Percentiles rank a stretch among this genome's conserved stretches.
Evolutionary conservation across 768 basidiomycete genomes (phyloP).

Genomic region (Tylopilus intermedius): DNA sequence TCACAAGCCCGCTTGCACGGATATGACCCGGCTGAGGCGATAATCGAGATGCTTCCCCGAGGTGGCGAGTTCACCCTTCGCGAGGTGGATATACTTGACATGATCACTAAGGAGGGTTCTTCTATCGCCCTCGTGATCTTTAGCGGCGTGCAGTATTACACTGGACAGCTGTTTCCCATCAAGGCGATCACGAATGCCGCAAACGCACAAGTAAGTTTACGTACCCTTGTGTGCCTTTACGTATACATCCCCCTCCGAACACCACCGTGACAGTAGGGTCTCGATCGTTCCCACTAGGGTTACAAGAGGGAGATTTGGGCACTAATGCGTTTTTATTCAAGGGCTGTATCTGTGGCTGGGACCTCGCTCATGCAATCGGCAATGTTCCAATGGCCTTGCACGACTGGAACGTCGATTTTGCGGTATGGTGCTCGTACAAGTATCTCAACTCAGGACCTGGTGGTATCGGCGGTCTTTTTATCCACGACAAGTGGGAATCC

Average conservation of each 20-base stretch:
- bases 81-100: conserved; percentile 80
- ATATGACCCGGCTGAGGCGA: conserved; percentile 62
- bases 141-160: conserved; percentile 95
- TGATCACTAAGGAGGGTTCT: conserved; percentile 65
- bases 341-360: conserved; percentile 95
- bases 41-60: conserved; percentile 78
- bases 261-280: conserved; percentile 5
- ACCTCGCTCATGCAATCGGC: conserved; percentile 92
- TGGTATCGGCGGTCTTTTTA: conserved; percentile 90
- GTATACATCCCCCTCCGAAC: conserved; percentile 15
- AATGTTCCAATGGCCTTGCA: conserved; percentile 88
- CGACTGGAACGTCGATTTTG: conserved; percentile 95
- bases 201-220: conserved; percentile 63
- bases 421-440: conserved; percentile 98
- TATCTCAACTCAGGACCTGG: conserved; percentile 97
- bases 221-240: conserved; percentile 21
- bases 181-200: conserved; percentile 76
- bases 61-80: conserved; percentile 80
- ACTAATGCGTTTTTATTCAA: conserved; percentile 30
- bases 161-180: conserved; percentile 93
- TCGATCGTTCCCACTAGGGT: background rate
- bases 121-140: conserved; percentile 89
- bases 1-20: conserved; percentile 87
- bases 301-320: conserved; percentile 7
- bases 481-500: conserved; percentile 79